Evolutionary conservation across 2,329 filamentous ascomycete genomes (phyloP).

Genomic region (Cordyceps militaris): DNA sequence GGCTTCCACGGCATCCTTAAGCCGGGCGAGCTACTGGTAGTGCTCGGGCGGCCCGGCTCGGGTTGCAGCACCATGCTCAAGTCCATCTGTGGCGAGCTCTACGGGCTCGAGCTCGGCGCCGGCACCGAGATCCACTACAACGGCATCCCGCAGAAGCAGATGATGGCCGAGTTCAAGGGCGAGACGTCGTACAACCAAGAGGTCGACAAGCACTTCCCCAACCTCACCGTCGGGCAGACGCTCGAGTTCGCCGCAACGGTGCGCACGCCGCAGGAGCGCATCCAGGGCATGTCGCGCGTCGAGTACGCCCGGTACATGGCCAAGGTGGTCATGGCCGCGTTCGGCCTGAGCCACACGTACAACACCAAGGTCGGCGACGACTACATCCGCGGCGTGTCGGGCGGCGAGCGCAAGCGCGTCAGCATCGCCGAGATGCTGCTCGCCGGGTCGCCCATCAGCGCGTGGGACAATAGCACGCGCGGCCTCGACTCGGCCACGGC

Average conservation of each 20-base stretch:
- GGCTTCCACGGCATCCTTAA: constrained; percentile 58
- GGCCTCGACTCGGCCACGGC: constrained; percentile 70
- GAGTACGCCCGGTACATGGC: constrained; percentile 57
- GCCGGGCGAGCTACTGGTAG: constrained; percentile 60
- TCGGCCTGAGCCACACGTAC: constrained; percentile 64
- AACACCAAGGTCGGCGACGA: constrained; percentile 71
- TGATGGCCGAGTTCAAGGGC: constrained; percentile 55
- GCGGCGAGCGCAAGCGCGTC: constrained; percentile 71
- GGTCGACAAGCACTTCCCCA: constrained; percentile 67
- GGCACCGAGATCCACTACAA: constrained; percentile 54
- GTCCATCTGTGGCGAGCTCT: constrained; percentile 51
- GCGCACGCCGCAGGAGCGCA: constrained; percentile 58
- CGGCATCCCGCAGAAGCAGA: constrained; percentile 46
- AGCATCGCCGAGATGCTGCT: constrained; percentile 73
- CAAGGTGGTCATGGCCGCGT: constrained; percentile 61
- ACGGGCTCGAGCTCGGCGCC: constrained; percentile 48
- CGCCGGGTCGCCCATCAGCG: constrained; percentile 46
- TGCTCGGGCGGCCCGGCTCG: constrained; percentile 59
- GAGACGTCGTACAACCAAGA: constrained; percentile 72
- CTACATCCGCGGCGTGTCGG: constrained; percentile 63
- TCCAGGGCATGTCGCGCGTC: constrained; percentile 53
- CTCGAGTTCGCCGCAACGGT: constrained; percentile 65
- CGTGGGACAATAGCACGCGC: constrained; percentile 68
- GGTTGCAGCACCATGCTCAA: constrained; percentile 61
- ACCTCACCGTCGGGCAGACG: constrained; percentile 69